Evolutionary conservation across 2,329 filamentous ascomycete genomes (phyloP), one percentile per base, ranked within the genome.

Genomic region (Fusarium buxicola): DNA sequence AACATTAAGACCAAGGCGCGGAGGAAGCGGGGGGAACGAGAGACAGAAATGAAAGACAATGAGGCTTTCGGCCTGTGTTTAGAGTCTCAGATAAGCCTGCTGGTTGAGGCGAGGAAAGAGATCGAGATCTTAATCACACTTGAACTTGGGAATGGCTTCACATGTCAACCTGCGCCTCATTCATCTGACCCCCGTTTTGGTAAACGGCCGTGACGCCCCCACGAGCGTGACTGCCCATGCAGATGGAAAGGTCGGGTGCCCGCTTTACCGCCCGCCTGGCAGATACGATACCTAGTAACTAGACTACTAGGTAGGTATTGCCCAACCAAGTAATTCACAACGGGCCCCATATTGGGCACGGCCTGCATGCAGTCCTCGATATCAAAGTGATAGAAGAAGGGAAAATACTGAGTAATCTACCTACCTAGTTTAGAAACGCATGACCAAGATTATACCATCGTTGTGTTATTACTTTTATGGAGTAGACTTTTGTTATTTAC

Each of bases 171-270:
- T 65, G 56, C 34, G 43, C 56, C 34, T 41, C 38, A 57, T 64
- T 47, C 60, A 64, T 60, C 60, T 64, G 61, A 60, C 60, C 49
- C 34, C 16, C 45, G 39, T 35, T 24, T 45, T 31, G 13, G 13
- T 10, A 34, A 58, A 25, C 21, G 45, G 58, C 32, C 41, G 58
- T 62, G 58, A 62, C 58, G 43, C 52, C 58, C 59, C 59, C 59
- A 63, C 58, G 16, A 63, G 46, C 46, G 59, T 63, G 60, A 63
- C 60, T 51, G n/a, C n/a, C n/a, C n/a, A n/a, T n/a, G 24, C 16
- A 59, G 55, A 63, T 50, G 35, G 21, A 21, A 21, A 21, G 21
- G 21, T 21, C 21, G 21, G 44, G 60, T 59, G 58, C 54, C 58
- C 38, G 32, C 58, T 45, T 36, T 38, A 27, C 47, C 45, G 51